Evolutionary conservation across 495 filamentous ascomycete species (phyloP).

Genomic region (Trichocladium uniseriatum): DNA sequence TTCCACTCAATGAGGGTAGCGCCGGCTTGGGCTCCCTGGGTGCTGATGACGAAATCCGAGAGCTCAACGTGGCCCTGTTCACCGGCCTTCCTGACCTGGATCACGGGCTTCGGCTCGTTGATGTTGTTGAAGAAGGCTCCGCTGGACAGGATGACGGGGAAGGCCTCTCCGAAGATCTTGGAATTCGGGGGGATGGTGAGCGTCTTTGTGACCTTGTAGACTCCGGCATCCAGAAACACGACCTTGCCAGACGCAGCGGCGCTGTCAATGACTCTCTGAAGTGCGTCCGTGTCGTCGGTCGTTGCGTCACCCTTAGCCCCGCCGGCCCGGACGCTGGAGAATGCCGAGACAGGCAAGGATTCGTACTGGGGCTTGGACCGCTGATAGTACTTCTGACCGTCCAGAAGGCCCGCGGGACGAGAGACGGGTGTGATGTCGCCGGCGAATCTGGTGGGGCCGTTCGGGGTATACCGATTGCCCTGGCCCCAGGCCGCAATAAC

Average conservation of each 20-base stretch:
- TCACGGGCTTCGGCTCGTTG: conserved; percentile 51
- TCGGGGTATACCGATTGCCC: too few species aligned
- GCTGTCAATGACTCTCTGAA: conserved; percentile 58
- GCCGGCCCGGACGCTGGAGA: conserved; percentile 57
- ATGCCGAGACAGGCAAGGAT: conserved; percentile 42
- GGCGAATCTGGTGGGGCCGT: too few species aligned
- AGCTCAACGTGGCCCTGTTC: conserved; percentile 70
- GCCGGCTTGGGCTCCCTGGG: conserved; percentile 63
- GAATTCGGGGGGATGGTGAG: conserved; percentile 63
- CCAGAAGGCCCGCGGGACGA: too few species aligned
- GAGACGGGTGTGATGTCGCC: too few species aligned
- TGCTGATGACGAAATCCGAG: conserved; percentile 63
- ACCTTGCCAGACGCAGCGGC: conserved; percentile 47
- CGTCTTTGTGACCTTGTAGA: conserved; percentile 69
- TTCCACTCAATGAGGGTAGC: conserved; percentile 86
- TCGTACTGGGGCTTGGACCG: too few species aligned
- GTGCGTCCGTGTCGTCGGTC: conserved; percentile 51
- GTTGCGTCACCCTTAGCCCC: conserved; percentile 66
- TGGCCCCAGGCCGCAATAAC: too few species aligned
- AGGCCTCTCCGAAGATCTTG: conserved; percentile 71
- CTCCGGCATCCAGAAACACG: conserved; percentile 80
- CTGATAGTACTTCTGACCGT: too few species aligned
- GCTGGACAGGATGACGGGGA: conserved; percentile 72
- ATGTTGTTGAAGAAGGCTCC: conserved; percentile 53
- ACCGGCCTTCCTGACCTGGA: conserved; percentile 66